Evolutionary conservation across 768 basidiomycete genomes (phyloP).

Genomic region (Leccinum imitatum): DNA sequence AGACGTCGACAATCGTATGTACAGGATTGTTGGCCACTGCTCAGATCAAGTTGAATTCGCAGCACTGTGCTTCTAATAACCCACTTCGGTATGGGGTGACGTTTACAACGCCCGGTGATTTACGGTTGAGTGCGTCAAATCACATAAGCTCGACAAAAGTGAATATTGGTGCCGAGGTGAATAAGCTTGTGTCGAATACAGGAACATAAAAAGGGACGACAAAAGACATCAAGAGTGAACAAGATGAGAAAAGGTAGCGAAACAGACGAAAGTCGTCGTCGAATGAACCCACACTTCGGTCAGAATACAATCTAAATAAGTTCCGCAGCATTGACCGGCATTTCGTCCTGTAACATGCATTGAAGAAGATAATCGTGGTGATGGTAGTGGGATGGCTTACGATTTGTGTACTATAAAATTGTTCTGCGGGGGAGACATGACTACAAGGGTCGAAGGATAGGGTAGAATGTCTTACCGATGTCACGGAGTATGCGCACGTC

Average conservation of each 20-base stretch:
- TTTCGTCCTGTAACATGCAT: constrained; percentile 74
- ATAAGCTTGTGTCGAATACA: constrained; percentile 5
- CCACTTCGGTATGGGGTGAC: neutral
- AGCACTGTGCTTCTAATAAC: neutral
- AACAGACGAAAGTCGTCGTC: constrained; percentile 4
- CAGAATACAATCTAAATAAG: constrained; percentile 61
- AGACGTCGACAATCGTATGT: neutral
- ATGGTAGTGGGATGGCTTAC: constrained; percentile 42
- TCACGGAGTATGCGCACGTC: constrained; percentile 96
- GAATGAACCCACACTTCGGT: constrained; percentile 1
- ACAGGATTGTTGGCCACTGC: neutral
- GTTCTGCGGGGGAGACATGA: constrained; percentile 50
- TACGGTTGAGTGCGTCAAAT: neutral
- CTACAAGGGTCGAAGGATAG: constrained; percentile 7
- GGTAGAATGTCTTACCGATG: constrained; percentile 63
- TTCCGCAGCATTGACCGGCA: constrained; percentile 98
- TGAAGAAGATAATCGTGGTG: constrained; percentile 16
- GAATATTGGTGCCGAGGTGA: neutral
- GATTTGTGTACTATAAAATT: constrained; percentile 96
- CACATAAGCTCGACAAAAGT: neutral
- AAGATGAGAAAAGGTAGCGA: constrained; percentile 3
- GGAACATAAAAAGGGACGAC: constrained; percentile 8
- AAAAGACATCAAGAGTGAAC: constrained; percentile 19
- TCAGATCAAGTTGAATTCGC: neutral
- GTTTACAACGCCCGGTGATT: neutral